These are phyloP conservation scores for Mycena alexandri DNA, from an alignment of 768 basidiomycete genomes.

Conservation along the genomic window DNA sequence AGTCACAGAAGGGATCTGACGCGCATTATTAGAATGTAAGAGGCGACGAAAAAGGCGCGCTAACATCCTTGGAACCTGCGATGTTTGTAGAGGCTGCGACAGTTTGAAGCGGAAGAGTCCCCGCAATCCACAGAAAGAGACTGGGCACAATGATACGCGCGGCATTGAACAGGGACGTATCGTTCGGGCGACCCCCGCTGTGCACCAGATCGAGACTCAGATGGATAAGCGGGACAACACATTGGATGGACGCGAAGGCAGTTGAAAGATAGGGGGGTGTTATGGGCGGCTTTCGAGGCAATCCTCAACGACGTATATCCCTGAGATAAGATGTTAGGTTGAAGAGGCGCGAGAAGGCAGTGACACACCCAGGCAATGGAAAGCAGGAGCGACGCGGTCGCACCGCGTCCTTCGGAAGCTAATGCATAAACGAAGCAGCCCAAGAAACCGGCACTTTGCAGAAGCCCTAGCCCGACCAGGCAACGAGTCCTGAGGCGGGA, in stretches of 20 bases:
- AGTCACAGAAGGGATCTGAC: conserved; percentile 61
- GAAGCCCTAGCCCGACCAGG: conserved; percentile 53
- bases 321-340: conserved; percentile 45
- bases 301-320: conserved; percentile 57
- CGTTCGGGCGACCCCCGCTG: conserved; percentile 27
- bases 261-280: conserved; percentile 69
- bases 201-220: conserved; percentile 49
- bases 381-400: conserved; percentile 47
- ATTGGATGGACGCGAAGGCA: conserved; percentile 55
- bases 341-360: conserved; percentile 14
- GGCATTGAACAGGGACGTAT: conserved; percentile 41
- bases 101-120: conserved; percentile 67
- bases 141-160: conserved; percentile 51
- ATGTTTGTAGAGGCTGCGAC: conserved; percentile 61
- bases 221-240: conserved; percentile 51
- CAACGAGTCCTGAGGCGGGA: conserved; percentile 47
- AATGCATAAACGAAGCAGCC: conserved; percentile 54
- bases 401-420: conserved; percentile 41
- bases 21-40: conserved; percentile 18
- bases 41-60: conserved; percentile 36
- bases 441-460: conserved; percentile 58
- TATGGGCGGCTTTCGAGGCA: conserved; percentile 54
- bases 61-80: conserved; percentile 62
- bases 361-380: conserved; percentile 64
- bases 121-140: conserved; percentile 62